These are phyloP conservation scores for Clavispora vitiphila DNA, from an alignment of 805 yeast species.

Conservation along the genomic window DNA sequence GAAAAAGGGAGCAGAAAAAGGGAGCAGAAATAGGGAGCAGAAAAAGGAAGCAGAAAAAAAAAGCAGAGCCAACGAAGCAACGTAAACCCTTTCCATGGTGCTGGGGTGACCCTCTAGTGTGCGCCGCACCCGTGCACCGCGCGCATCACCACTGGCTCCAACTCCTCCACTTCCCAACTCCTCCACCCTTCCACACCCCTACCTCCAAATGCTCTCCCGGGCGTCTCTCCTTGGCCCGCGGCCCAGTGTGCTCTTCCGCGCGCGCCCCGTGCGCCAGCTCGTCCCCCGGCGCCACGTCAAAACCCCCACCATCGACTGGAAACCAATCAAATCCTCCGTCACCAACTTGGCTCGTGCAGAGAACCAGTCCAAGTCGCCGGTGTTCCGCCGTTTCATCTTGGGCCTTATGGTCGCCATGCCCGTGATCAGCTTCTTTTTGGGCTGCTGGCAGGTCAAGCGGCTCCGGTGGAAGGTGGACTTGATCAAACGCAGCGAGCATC, in stretches of 20 bases:
- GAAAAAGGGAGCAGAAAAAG: too few species aligned
- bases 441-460: constrained; percentile 89
- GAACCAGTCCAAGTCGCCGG: constrained; percentile 32
- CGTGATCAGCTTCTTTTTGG: constrained; percentile 74
- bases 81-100: too few species aligned
- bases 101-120: too few species aligned
- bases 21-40: too few species aligned
- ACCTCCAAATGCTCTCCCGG: background rate
- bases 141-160: too few species aligned
- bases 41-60: too few species aligned
- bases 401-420: constrained; percentile 72
- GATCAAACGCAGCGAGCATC: constrained; percentile 77
- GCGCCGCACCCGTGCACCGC: too few species aligned
- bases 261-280: background rate
- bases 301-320: constrained; percentile 80
- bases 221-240: background rate
- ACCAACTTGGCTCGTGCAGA: constrained; percentile 35
- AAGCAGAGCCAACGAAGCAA: too few species aligned
- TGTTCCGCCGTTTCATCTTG: constrained; percentile 35
- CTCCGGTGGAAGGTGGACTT: constrained; percentile 83
- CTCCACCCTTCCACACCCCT: background rate
- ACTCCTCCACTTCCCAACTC: background rate
- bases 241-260: background rate
- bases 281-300: constrained; percentile 25
- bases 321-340: constrained; percentile 55